Evolutionary conservation across 2,329 filamentous ascomycete species (phyloP), one percentile per base, ranked within the genome.

Genomic region (Aspergillus sp.): DNA sequence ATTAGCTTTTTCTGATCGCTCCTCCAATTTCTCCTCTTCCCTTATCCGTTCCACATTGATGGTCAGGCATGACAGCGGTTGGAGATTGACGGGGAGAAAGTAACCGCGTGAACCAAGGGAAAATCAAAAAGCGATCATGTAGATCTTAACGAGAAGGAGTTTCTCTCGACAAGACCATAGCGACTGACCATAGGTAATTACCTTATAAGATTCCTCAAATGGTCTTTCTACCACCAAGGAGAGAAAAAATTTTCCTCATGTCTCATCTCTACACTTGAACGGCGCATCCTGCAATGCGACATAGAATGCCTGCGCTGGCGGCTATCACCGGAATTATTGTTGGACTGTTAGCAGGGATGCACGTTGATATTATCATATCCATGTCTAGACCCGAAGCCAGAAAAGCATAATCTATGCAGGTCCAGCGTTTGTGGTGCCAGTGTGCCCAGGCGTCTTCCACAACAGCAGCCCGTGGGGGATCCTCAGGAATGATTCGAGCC

Each of bases 201-300:
- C 61, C 58, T 60, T 58, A 55, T 61, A 58, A 63, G 53, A 38
- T 50, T 43, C 48, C 55, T 61, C 53, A 41, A 23, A 47, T 38
- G 41, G 52, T 41, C 45, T 49, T 54, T 36, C 12, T 5, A 36
- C 25, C 47, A n/a, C 19, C 12, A 36, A 36, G 32, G 12, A 36
- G 30, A 48, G 36, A 23, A 41, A 62, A 43, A 59, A 52, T 61
- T 58, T 54, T 43, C 10, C 28, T 30, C 32, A 15, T 36, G 32
- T 36, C 32, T 36, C 32, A 36, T 30, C 32, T 65, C 55, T 61
- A 59, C 57, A 9, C 21, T 51, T 56, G 61, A 55, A 57, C 58
- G n/a, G 43, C 52, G 25, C 28, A 55, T 55, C 30, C 56, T 65
- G 63, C 58, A 63, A 63, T 63, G 59, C 62, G 58, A 63, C 62